These are phyloP conservation scores for Crithidia expoeki DNA, from an alignment of 208 protist species.

Conservation along the genomic window DNA sequence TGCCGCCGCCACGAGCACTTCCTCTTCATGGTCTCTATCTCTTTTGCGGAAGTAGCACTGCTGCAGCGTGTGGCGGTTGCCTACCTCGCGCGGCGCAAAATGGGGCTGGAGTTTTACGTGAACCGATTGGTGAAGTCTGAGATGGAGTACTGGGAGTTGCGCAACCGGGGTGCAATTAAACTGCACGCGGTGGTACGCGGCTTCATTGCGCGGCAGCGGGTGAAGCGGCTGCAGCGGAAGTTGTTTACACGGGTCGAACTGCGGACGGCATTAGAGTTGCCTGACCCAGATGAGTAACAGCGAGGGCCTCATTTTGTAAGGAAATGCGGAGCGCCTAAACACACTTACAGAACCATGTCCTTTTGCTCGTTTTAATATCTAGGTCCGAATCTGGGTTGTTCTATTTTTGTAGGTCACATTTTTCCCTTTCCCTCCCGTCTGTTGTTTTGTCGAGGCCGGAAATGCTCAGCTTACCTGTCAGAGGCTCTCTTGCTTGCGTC, in stretches of 20 bases:
- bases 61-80: constrained; percentile 51
- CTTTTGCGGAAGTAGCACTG: constrained; percentile 39
- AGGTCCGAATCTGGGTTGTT: too few species aligned
- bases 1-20: constrained; percentile 45
- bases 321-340: too few species aligned
- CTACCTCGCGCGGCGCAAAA: constrained; percentile 32
- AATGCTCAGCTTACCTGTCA: too few species aligned
- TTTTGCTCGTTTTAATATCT: too few species aligned
- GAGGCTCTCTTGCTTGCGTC: too few species aligned
- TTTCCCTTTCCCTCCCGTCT: too few species aligned
- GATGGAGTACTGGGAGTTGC: constrained; percentile 46
- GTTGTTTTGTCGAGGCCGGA: too few species aligned
- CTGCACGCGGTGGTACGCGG: constrained; percentile 56
- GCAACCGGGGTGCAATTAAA: constrained; percentile 39
- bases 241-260: constrained; percentile 50
- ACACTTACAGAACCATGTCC: too few species aligned
- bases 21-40: constrained; percentile 38
- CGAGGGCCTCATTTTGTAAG: too few species aligned
- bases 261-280: constrained; percentile 45
- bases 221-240: constrained; percentile 47
- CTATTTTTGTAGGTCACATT: too few species aligned
- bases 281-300: constrained; percentile 33
- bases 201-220: constrained; percentile 51
- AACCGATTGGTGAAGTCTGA: constrained; percentile 24
- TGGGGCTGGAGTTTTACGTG: constrained; percentile 39